Evolutionary conservation across 805 yeast species (phyloP), one percentile per base, ranked within the genome.

Genomic region (Schwanniomyces yamadae): DNA sequence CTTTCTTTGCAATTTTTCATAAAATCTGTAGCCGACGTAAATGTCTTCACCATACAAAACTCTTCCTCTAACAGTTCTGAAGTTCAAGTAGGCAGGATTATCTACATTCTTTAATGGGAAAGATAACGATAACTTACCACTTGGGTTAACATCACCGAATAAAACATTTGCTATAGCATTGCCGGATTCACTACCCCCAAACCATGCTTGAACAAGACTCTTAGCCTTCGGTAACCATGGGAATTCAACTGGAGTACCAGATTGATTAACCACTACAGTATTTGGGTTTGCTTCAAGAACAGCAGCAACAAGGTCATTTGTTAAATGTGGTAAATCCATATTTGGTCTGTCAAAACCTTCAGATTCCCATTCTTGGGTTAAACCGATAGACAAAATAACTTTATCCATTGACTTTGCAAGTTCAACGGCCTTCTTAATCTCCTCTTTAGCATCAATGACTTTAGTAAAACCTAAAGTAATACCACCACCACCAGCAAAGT

Each of bases 151-250:
- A 30, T 56, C 63, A 13, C 65, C 65, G 29, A 57, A 57, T 32
- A 59, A 44, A 4, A 59, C 58, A 39, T 59, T 63, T 10, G 63
- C 63, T 34, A 59, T 54, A 21, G 52, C 61, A 38, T 54, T 52
- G 18, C 64, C 64, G 28, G 47, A 42, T 44, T 59, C 66, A 39
- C 54, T 57, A 21, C 66, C 66, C n/a, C 63, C 63, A 37, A 49
- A 59, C 66, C 66, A 59, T 7, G 64, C 63, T 33, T 59, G 66
- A 14, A 59, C 49, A 16, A 59, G 28, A 17, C 48, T 50, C 20
- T 46, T 45, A 8, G 57, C 56, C 17, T 53, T 38, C 6, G 44
- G 18, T 11, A 55, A 36, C 64, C 63, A 59, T 12, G 64, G 63
- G 49, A 60, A 48, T 14, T 54, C 42, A 12, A 60, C 62, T 6